Evolutionary conservation across 352 stramenopile species (phyloP), one percentile per base, ranked within the genome.

Genomic region (Ophiocytium majus): DNA sequence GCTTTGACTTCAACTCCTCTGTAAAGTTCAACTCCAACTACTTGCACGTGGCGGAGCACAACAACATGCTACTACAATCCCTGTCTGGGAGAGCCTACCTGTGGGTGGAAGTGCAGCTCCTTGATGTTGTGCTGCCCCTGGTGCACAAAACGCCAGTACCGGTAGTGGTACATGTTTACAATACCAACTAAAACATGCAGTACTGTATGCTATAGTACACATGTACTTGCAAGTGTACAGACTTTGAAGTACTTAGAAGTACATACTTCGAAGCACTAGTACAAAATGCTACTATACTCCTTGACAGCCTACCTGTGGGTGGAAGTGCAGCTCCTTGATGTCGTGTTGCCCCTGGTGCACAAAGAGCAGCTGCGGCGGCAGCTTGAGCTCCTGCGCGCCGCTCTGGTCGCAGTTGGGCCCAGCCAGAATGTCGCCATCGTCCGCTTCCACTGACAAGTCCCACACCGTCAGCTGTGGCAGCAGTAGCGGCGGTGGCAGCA

Each of bases 281-380:
- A n/a, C n/a, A n/a, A n/a, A n/a, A n/a, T n/a, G n/a, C n/a, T n/a
- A n/a, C n/a, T n/a, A n/a, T n/a, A n/a, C n/a, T n/a, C n/a, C n/a
- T n/a, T 5, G 71, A 93, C 76, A 96, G 96, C 91, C 14, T 83
- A 98, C 98, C 91, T 99, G 97, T 71, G 94, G 96, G 92, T 99
- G 97, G 92, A 98, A 99, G 91, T 99, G 96, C 28, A 99, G 91
- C 91, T 99, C 97, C 91, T 99, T 99, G 90, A 98, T 98, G 89
- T 98, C 96, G 76, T 93, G 94, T 86, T 98, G 97, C n/a, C 97
- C 97, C 89, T 98, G 97, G 91, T 99, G 97, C 80, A 99, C 96
- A 92, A 99, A 99, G 33, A 99, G 92, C 63, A 99, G 93, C 92
- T 99, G 86, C 0, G 88, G 86, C 28, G 84, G 79, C n/a, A 92